Conservation (phyloP, 148 eudicot genomes). For the Nepenthes mirabilis region DNA sequence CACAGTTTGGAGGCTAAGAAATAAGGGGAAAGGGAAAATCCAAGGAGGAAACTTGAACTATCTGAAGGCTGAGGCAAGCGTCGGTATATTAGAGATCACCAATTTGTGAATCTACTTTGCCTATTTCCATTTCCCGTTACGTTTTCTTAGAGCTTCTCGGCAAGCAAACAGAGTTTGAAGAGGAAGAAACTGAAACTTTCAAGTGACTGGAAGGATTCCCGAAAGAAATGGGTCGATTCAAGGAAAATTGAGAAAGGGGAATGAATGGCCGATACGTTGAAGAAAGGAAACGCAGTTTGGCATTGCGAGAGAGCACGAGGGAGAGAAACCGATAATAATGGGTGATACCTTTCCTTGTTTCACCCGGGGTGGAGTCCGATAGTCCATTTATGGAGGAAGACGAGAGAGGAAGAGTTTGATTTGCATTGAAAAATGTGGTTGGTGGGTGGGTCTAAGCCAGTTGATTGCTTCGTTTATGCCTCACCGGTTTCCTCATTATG, state of each 20-base stretch:
- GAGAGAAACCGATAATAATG: too few species aligned
- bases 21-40: not conserved
- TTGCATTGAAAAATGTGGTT: too few species aligned
- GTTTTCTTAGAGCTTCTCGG: not conserved
- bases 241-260: not conserved
- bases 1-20: not conserved
- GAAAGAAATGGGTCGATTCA: not conserved
- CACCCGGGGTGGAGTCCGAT: too few species aligned
- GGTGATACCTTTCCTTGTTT: too few species aligned
- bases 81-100: not conserved
- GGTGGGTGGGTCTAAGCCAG: too few species aligned
- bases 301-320: too few species aligned
- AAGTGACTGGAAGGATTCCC: not conserved
- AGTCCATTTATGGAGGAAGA: too few species aligned
- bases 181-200: not conserved
- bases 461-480: too few species aligned
- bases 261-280: not conserved
- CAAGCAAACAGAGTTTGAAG: not conserved
- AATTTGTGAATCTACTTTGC: not conserved
- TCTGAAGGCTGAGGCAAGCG: not conserved
- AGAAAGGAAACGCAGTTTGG: not conserved
- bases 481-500: too few species aligned
- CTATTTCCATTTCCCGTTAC: not conserved
- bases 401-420: too few species aligned
- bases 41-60: not conserved